Evolutionary conservation across 2,329 filamentous ascomycete genomes (phyloP), one percentile per base, ranked within the genome.

Genomic region (Coniella vitis): DNA sequence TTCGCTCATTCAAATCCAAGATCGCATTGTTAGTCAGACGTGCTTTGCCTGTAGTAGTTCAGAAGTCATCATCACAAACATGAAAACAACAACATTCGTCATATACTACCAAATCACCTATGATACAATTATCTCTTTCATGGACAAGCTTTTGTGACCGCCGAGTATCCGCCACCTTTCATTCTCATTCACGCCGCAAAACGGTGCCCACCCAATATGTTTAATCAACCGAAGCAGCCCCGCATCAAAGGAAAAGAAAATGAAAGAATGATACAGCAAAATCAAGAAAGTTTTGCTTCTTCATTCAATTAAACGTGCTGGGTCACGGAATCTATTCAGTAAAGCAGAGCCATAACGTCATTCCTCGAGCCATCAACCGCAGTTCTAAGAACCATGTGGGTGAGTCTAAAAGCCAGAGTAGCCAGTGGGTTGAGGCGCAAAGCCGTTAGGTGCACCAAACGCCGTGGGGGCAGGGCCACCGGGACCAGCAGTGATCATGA

Each of bases 401-500:
- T 56, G 56, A 57, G 43, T 61, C 61, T 80, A 82, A 65, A 70
- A 80, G 57, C 78, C 77, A 40, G 45, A 47, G 68, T 80, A 90
- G 52, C 87, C 90, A 56, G 91, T 97, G 45, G 87, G 79, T 63
- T 93, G 87, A 42, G 78, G 52, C 7, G 49, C 52, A 35, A 54
- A 52, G n/a, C 52, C 52, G 40, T 54, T 52, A 10, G 52, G 52
- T 20, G 52, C 79, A 31, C 45, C 45, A 21, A 47, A 47, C 60
- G 83, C 94, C 3, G 85, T 78, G 9, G 86, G 84, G 48, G 83
- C 80, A 51, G 78, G 66, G 60, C 71, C 67, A 63, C 75, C 73
- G 20, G 91, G 88, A 9, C 90, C 93, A 61, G 94, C 90, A 34
- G 93, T 98, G 59, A 98, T 86, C 90, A 98, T 95, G 45, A 98